Evolutionary conservation across 257 asterid genomes (phyloP), one percentile per base, ranked within the genome.

Genomic region (Lithospermum erythrorhizon): DNA sequence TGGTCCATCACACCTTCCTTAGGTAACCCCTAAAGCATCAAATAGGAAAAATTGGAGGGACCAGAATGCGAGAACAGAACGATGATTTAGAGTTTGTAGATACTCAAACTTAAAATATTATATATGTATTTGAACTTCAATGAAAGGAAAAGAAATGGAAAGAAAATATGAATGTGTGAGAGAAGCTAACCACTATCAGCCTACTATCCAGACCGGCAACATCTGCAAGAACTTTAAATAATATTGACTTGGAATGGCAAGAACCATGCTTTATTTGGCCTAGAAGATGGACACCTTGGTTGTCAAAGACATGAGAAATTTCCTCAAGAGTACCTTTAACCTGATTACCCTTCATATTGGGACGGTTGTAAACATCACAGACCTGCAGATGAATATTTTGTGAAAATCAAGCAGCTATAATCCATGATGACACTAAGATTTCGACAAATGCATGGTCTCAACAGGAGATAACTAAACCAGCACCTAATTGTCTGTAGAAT

Each of bases 181-280:
- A 66, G 61, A 72, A 75, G 64, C 89, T 73, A 82, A 90, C 97
- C 97, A 83, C 95, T 80, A 81, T 71, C 69, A 90, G 90, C 78
- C 77, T 75, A 68, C 90, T 75, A 65, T 87, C 90, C 71, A 90
- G 71, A 65, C 97, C 95, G 51, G 79, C 79, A 59, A 84, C 64
- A 65, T 90, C 94, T 22, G 94, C 95, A 72, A 90, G 95, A 79
- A 87, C 90, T 80, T 90, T 90, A 82, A 90, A 90, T 66, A 90
- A 81, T 74, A 90, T 84, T 72, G 97, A 88, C 73, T 82, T 84
- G 65, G 94, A 76, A 73, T 75, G 89, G 75, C 95, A 90, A 57
- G 94, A 83, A 30, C 89, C 90, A 58, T 74, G 87, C 75, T 87
- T 90, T 65, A 83, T 78, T 72, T 90, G 96, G 67, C 96, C 83